These are phyloP conservation scores for Albizia julibrissin DNA, from an alignment of 306 rosid species.

Conservation along the genomic window DNA sequence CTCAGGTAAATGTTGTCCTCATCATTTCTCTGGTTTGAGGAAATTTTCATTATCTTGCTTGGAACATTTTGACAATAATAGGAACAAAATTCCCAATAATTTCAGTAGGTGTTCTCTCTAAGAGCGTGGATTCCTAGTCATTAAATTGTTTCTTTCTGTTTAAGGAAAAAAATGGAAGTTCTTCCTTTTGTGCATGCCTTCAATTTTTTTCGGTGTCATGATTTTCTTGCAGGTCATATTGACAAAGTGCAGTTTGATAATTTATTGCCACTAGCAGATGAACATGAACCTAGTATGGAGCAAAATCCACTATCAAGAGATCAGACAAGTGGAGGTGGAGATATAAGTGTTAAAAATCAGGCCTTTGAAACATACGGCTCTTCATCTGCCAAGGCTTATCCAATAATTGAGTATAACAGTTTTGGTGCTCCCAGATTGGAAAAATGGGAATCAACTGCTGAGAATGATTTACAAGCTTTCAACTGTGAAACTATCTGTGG, in stretches of 20 bases:
- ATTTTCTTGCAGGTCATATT: constrained; percentile 44
- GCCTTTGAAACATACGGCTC: constrained; percentile 28
- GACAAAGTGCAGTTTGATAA: constrained; percentile 33
- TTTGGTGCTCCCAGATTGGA: constrained; percentile 37
- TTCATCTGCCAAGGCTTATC: constrained; percentile 32
- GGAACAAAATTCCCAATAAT: background rate
- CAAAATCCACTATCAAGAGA: constrained; percentile 35
- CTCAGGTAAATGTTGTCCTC: constrained; percentile 46
- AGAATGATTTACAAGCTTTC: constrained; percentile 56
- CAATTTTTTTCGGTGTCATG: constrained; percentile 20
- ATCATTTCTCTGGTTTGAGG: constrained; percentile 10
- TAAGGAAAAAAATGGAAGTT: background rate
- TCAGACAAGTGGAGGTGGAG: constrained; percentile 29
- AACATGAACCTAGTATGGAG: constrained; percentile 40
- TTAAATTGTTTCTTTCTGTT: constrained; percentile 10
- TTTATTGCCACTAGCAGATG: constrained; percentile 40
- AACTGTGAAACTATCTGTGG: constrained; percentile 35
- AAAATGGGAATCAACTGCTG: constrained; percentile 63
- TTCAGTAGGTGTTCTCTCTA: background rate
- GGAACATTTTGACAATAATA: constrained; percentile 10
- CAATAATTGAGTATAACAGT: constrained; percentile 33
- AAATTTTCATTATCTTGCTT: background rate
- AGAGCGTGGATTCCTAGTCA: background rate
- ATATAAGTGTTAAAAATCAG: constrained; percentile 35
- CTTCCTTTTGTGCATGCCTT: constrained; percentile 17